Evolutionary conservation across 1,284 basidiomycete genomes (phyloP), one percentile per base, ranked within the genome.

Genomic region (Puccinia hordei): DNA sequence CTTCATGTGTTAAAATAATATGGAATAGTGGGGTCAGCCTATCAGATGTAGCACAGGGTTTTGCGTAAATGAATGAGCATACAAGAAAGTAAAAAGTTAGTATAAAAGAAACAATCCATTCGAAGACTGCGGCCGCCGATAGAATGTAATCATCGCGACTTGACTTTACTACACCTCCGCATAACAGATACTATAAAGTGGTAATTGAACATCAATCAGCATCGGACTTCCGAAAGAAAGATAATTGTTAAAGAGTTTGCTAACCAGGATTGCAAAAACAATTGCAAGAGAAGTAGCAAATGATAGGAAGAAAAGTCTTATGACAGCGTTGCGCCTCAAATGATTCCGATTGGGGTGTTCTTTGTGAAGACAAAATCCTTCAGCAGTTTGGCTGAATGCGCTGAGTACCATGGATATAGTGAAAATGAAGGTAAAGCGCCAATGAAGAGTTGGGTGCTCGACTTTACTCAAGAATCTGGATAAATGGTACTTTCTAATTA

Each of bases 401-500:
- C 55, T 61, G 55, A 49, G 0, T 24, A 30, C 5, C 22, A 75
- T 35, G 27, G 0, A 75, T 22, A 75, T 44, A 2, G 57, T 30
- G 35, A 75, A 75, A 15, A 63, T 38, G n/a, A 75, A 33, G 6
- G 73, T 75, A 33, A 75, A 75, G 13, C 27, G 38, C 73, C 73
- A 75, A 46, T 75, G 73, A 30, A 51, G 9, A 12, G 38, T 63
- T 35, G 73, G 55, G 41, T 75, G 57, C 22, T 57, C 22, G 44
- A 75, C 63, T 8, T 55, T 75, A 24, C 44, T 49, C 55, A 75
- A 63, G 35, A 38, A 63, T 10, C 73, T 75, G n/a, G 30, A 46
- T 3, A 55, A 22, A 55, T 17, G 24, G 12, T 8, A 1, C 19
- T 55, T 55, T 12, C 5, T 19, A 24, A 55, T n/a, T n/a, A n/a